Conservation (phyloP, 2,329 filamentous ascomycete species). For the Lachnellula suecica region DNA sequence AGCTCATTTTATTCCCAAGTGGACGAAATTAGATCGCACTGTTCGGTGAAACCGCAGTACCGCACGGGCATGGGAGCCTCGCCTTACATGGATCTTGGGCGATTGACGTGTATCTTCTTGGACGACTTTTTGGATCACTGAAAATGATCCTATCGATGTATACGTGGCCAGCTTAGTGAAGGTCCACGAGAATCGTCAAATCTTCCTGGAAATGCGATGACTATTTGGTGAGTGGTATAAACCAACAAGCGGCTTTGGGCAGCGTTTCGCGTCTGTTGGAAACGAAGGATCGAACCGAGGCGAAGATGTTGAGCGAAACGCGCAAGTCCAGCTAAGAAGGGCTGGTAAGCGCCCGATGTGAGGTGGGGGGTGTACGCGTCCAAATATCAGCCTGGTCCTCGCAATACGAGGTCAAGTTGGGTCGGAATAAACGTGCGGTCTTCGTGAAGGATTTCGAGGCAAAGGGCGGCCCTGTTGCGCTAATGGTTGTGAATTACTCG, state of each 20-base stretch:
- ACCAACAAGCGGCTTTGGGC: too few relatives aligned
- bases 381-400: background rate
- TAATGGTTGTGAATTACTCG: too few relatives aligned
- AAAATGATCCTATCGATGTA: background rate
- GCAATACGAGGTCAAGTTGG: background rate
- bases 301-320: too few relatives aligned
- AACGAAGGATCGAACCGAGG: too few relatives aligned
- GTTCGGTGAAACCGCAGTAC: constrained; percentile 11
- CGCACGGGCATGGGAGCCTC: constrained; percentile 9
- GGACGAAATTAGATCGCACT: constrained; percentile 21
- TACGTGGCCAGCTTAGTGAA: too few relatives aligned
- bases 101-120: constrained; percentile 30
- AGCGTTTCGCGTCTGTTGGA: too few relatives aligned
- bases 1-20: constrained; percentile 25
- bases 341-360: too few relatives aligned
- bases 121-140: constrained; percentile 30
- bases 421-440: background rate
- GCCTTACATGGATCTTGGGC: constrained; percentile 28
- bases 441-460: background rate
- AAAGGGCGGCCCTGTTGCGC: background rate
- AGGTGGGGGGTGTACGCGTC: background rate
- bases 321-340: too few relatives aligned
- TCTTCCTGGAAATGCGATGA: too few relatives aligned
- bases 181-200: too few relatives aligned
- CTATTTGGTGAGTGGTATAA: too few relatives aligned